Base-by-base conservation (phyloP, 345 rosid genomes). In the Psidium friedrichsthalianum region DNA sequence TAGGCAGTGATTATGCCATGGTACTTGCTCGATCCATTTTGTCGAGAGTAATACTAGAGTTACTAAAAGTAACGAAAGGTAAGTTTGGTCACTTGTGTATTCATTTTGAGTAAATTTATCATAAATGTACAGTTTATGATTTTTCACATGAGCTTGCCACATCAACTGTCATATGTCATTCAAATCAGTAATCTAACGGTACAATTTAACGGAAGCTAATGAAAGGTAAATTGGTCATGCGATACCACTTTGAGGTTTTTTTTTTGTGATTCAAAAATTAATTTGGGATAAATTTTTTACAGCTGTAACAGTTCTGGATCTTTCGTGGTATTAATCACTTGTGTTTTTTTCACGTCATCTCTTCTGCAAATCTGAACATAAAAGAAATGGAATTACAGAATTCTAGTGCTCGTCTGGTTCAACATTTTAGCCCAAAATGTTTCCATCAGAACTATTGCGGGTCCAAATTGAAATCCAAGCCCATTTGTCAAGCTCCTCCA, bases 101-200 rank as follows among this genome's bases (percentile, higher is more conserved):
- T 1, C 6, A 1, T 58, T 58, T 14, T 14, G 16, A 7, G 18
- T n/a, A n/a, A 58, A 58, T 58, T n/a, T n/a, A 0, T 58, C 4
- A n/a, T 11, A n/a, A 5, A 58, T 58, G 6, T n/a, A 12, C 0
- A 14, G 3, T 58, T 27, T 58, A 2, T 14, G 5, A 0, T 12
- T n/a, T 58, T 58, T 7, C 27, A n/a, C 0, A 4, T n/a, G 18
- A 18, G n/a, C 32, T 58, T 58, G 36, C 8, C 27, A 58, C 1
- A 1, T 5, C 3, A 58, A 12, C 3, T 58, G n/a, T 11, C n/a
- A 25, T 58, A 29, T n/a, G 6, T 58, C 13, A 29, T 58, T 8
- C 12, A n/a, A 58, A 1, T n/a, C 0, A 6, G 36, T 16, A 58
- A 58, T 25, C 25, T 58, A 58, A 25, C 0, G 0, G 1, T 57